Base-by-base conservation (phyloP, 1,284 basidiomycete genomes). In the Lignosus rhinocerotis region DNA sequence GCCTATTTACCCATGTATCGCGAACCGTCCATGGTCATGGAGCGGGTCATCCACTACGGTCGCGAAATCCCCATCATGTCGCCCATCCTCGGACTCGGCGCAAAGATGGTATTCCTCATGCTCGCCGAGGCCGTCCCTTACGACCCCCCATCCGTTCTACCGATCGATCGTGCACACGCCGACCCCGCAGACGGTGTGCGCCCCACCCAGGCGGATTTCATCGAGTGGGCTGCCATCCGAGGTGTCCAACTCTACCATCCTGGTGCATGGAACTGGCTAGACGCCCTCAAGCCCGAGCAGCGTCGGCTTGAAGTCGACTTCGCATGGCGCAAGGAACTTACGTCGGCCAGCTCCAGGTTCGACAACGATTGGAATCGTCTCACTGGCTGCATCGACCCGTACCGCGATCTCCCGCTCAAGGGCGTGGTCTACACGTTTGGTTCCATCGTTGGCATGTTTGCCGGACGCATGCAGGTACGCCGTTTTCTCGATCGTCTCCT, bases 321-420 rank as follows among this genome's bases (percentile, higher is more conserved):
- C 16, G 46, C 61, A 2, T 69, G 69, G 66, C 64, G 63, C 45
- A 67, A 55, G 41, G 59, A 63, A 10, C 66, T 73, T 30, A 61
- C 62, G 45, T 67, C 74, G 12, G 67, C 69, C 30, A 83, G 81
- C 49, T 67, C 64, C 0, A 62, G 65, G 10, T 87, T 81, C 80
- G 88, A 90, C 64, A 72, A 77, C 55, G 83, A 86, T 56, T 88
- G 84, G 80, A 80, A 79, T 64, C 75, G 87, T 3, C 69, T 80
- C 53, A 70, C 77, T 3, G 71, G 79, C 31, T 88, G 88, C 65
- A 74, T 70, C 10, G 74, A 82, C 49, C 68, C 78, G 6, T 78
- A 74, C 59, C 69, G 71, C 2, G 67, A 65, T 21, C 59, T 76
- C 17, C 76, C 75, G 8, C 64, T 76, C 47, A 78, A 78, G 50